Base-by-base conservation (phyloP, 352 stramenopile genomes). In the Pythium phragmiticola region DNA sequence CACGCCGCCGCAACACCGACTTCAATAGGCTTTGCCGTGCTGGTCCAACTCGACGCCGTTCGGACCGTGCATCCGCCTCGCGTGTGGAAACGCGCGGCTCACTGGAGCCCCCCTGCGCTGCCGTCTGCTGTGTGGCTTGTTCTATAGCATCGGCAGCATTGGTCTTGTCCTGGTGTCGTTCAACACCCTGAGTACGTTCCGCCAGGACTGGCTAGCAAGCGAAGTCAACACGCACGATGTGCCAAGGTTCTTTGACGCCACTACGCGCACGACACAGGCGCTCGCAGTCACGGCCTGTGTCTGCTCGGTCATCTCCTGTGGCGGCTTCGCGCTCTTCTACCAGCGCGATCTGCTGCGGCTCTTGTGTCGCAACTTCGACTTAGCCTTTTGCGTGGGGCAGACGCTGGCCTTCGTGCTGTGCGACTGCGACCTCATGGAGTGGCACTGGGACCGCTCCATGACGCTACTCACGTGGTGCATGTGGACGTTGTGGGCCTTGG, bases 301-400 rank as follows among this genome's bases (percentile, higher is more conserved):
- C 11, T 39, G 23, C 39, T 51, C 53, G 13, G 21, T 48, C 4
- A 39, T 50, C 43, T 63, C 55, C 33, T 63, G 56, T 14, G 56
- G 56, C 4, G 19, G 26, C 3, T 64, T 64, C 17, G 16, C 52
- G 33, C 36, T 68, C 19, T 46, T 61, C 17, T 57, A 51, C 43
- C 60, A 68, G 23, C 52, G 55, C 11, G 51, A 61, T 23, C 21
- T 68, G 23, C 53, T 68, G 28, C 53, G 53, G 12, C 17, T 42
- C 9, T 43, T 68, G 4, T 17, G 52, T 33, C 37, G 46, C 13
- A 68, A 62, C 14, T 68, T 68, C 28, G 60, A 68, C 60, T 58
- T 47, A 16, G 8, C 37, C 11, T 68, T 68, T 36, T 53, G 41
- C 9, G 16, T 30, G 17, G 11, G 2, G 3, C 60, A 68, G n/a